Percentiles rank a stretch among this genome's conserved stretches.
These are phyloP conservation scores for Fusarium continuum DNA, from an alignment of 2,329 filamentous ascomycete species.

Conservation along the genomic window DNA sequence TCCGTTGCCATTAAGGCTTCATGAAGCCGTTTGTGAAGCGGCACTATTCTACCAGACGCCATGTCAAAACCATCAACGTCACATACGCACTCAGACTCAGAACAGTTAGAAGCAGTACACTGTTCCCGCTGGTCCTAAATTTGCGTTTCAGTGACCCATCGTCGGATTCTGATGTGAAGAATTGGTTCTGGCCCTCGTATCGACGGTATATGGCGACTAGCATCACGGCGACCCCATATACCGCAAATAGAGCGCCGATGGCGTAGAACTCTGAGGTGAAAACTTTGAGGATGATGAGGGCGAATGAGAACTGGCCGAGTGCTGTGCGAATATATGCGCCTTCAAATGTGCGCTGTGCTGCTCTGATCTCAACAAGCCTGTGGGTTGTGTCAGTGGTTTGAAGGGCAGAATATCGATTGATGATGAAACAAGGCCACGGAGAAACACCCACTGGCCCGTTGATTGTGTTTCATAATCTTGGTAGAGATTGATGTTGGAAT, in stretches of 20 bases:
- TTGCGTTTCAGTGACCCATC: slow-evolving; percentile 55
- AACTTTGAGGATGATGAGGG: slow-evolving; percentile 88
- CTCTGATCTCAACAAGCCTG: slow-evolving; percentile 89
- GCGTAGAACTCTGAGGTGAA: slow-evolving; percentile 97
- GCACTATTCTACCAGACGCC: slow-evolving; percentile 50
- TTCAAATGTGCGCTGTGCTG: slow-evolving; percentile 95
- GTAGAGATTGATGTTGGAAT: not conserved
- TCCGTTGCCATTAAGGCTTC: too few species aligned
- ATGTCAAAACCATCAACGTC: slow-evolving; percentile 65
- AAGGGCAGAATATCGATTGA: not conserved
- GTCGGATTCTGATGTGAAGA: slow-evolving; percentile 68
- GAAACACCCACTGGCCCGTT: not conserved
- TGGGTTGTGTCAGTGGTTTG: not conserved
- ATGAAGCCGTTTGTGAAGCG: too few species aligned
- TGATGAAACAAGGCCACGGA: not conserved
- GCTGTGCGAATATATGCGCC: slow-evolving; percentile 96
- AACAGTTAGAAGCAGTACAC: slow-evolving; percentile 64
- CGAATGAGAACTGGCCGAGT: slow-evolving; percentile 93
- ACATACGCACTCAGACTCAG: slow-evolving; percentile 68
- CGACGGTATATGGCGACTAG: slow-evolving; percentile 85
- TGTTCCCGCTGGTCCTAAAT: slow-evolving; percentile 72
- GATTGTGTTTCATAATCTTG: too few species aligned
- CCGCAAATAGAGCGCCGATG: slow-evolving; percentile 94
- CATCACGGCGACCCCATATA: slow-evolving; percentile 87
- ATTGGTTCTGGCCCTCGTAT: slow-evolving; percentile 92